A percentile compares a stretch with the other conserved stretches of the same genome.
Conservation (phyloP, 2,329 filamentous ascomycete genomes). For the Xylaria sp. region DNA sequence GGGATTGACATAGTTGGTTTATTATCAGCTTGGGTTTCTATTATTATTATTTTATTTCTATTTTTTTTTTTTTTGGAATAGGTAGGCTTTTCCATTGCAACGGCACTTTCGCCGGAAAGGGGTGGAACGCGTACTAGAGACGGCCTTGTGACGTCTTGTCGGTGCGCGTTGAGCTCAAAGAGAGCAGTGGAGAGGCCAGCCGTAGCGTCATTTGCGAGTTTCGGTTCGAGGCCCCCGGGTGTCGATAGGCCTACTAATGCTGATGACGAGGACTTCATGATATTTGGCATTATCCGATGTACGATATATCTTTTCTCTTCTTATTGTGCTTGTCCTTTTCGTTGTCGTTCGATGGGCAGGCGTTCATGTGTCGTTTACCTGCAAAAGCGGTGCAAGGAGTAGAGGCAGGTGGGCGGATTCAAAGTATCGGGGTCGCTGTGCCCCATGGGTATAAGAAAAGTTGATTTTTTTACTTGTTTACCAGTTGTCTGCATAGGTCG, state of each 20-base stretch:
- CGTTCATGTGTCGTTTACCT: slow-evolving; percentile 21
- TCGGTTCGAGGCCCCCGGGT: slow-evolving; percentile 1
- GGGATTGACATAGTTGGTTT: slow-evolving; percentile 31
- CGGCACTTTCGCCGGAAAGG: neutral
- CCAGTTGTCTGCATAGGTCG: no score
- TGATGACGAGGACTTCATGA: slow-evolving; percentile 31
- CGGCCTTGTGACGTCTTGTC: neutral
- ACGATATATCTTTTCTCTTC: slow-evolving; percentile 30
- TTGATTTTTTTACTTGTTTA: neutral
- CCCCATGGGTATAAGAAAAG: slow-evolving; percentile 17
- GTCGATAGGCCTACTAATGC: slow-evolving; percentile 24
- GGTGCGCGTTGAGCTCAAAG: neutral
- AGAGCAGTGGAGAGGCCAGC: neutral
- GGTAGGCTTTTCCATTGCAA: neutral
- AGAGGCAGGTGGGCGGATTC: slow-evolving; percentile 24
- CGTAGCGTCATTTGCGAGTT: slow-evolving; percentile 15
- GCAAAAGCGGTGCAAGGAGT: slow-evolving; percentile 34
- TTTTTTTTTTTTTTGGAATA: neutral
- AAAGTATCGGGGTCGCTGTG: slow-evolving; percentile 6
- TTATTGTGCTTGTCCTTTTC: slow-evolving; percentile 1
- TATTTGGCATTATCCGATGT: slow-evolving; percentile 26
- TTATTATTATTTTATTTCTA: neutral
- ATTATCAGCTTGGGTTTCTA: neutral
- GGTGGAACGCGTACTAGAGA: neutral
- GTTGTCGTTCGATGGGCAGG: slow-evolving; percentile 8